These are phyloP conservation scores for Cyclotella distinguenda DNA, from an alignment of 108 stramenopile species.

Conservation along the genomic window DNA sequence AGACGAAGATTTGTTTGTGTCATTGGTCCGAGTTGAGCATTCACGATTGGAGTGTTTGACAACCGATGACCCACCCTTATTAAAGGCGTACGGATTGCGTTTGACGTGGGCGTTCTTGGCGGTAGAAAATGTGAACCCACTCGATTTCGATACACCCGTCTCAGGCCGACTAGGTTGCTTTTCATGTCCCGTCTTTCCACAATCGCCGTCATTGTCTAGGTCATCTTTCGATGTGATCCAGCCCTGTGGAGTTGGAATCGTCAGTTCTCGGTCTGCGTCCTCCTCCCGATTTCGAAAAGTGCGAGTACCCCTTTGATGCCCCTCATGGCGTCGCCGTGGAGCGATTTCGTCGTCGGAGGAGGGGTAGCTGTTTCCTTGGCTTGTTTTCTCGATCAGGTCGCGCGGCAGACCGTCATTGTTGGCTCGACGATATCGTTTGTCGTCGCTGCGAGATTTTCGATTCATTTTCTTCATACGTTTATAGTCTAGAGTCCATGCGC, in stretches of 20 bases:
- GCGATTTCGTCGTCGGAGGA: slow-evolving; percentile 28
- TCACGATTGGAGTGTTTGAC: neutral
- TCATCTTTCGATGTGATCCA: slow-evolving; percentile 14
- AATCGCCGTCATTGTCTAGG: neutral
- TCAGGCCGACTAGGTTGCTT: neutral
- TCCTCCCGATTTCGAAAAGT: neutral
- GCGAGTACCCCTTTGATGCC: neutral
- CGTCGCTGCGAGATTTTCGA: slow-evolving; percentile 6
- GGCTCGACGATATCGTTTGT: neutral
- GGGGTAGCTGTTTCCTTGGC: slow-evolving; percentile 26
- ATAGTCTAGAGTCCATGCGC: too few relatives aligned
- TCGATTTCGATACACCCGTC: slow-evolving; percentile 26
- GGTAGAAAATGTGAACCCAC: slow-evolving; percentile 38
- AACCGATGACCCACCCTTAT: neutral
- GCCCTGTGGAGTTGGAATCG: slow-evolving; percentile 23
- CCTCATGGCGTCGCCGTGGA: neutral
- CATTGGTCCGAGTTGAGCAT: neutral
- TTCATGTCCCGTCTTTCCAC: neutral
- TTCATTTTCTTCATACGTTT: too few relatives aligned
- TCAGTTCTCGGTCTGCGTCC: slow-evolving; percentile 4
- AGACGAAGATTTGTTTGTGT: neutral
- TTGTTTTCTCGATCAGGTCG: slow-evolving; percentile 28
- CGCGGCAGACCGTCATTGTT: neutral
- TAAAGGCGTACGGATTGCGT: slow-evolving; percentile 10
- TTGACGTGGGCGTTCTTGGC: neutral